A percentile compares a stretch with the other conserved stretches of the same genome.
These are phyloP conservation scores for Raffaelea arxii DNA, from an alignment of 2,329 filamentous ascomycete species.

Conservation along the genomic window DNA sequence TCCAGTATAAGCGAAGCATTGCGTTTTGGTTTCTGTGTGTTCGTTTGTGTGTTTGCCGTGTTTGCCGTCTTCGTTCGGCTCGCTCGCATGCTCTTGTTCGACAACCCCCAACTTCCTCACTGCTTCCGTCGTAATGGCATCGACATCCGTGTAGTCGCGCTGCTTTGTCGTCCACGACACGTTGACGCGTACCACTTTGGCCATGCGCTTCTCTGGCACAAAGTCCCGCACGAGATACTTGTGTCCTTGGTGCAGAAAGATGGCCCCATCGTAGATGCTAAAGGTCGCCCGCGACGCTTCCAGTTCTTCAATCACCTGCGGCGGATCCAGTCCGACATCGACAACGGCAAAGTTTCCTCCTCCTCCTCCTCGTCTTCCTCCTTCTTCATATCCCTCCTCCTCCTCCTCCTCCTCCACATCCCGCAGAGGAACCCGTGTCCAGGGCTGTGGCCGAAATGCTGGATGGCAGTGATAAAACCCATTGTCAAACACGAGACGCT, in stretches of 20 bases:
- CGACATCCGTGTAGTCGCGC: slow-evolving; percentile 87
- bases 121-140: slow-evolving; percentile 83
- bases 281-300: slow-evolving; percentile 92
- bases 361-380: too few relatives aligned
- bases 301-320: slow-evolving; percentile 86
- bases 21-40: too few relatives aligned
- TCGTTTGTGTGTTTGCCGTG: too few relatives aligned
- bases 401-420: slow-evolving; percentile 74
- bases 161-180: slow-evolving; percentile 95
- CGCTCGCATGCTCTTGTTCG: too few relatives aligned
- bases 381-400: too few relatives aligned
- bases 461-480: slow-evolving; percentile 89
- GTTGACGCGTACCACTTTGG: slow-evolving; percentile 77
- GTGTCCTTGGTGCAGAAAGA: slow-evolving; percentile 92
- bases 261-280: slow-evolving; percentile 92
- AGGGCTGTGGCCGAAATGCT: slow-evolving; percentile 76
- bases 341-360: slow-evolving; percentile 94
- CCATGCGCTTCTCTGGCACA: slow-evolving; percentile 67
- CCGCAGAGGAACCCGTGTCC: slow-evolving; percentile 74
- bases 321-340: slow-evolving; percentile 73
- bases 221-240: slow-evolving; percentile 91
- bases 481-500: slow-evolving; percentile 64
- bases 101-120: slow-evolving; percentile 54
- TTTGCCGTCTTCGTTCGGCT: too few relatives aligned
- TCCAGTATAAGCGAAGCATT: slow-evolving; percentile 88